Percentiles rank a stretch among this genome's conserved stretches.
phyloP scores from a whole-genome alignment of 1,284 basidiomycete genomes.

The Clitocybe nebularis region DNA sequence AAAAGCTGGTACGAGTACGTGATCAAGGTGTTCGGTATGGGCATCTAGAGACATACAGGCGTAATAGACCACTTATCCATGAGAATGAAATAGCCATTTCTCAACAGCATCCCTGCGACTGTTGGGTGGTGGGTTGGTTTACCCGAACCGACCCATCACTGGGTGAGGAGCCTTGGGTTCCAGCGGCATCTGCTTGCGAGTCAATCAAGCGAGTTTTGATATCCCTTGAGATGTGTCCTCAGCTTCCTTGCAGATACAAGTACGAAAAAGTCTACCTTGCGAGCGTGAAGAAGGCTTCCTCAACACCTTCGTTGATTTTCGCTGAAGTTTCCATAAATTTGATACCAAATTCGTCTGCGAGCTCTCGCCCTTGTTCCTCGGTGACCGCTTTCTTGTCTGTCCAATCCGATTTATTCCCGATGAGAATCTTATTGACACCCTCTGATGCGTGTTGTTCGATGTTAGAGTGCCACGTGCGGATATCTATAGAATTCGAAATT shows the following conservation, averaged over 20 bases:
- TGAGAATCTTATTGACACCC: constrained; percentile 98
- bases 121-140: constrained; percentile 49
- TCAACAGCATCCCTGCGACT: constrained; percentile 55
- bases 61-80: constrained; percentile 4
- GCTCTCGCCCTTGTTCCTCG: constrained; percentile 77
- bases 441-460: constrained; percentile 99
- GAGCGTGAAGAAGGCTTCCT: constrained; percentile 97
- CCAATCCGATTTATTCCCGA: constrained; percentile 99
- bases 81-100: constrained; percentile 28
- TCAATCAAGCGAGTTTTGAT: constrained; percentile 98
- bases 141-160: constrained; percentile 61
- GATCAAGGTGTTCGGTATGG: background rate
- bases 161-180: constrained; percentile 36
- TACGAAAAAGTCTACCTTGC: constrained; percentile 65
- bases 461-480: constrained; percentile 98
- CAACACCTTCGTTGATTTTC: constrained; percentile 96
- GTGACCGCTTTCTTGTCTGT: constrained; percentile 93
- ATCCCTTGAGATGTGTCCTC: constrained; percentile 66
- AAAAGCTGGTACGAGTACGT: constrained; percentile 1
- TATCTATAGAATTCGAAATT: constrained; percentile 65
- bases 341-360: constrained; percentile 88
- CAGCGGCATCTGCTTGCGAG: constrained; percentile 74
- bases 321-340: constrained; percentile 98
- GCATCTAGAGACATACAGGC: constrained; percentile 6
- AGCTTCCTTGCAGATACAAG: constrained; percentile 1